phyloP scores from a whole-genome alignment of 2,329 filamentous ascomycete genomes.

The Aspergillus candidus region DNA sequence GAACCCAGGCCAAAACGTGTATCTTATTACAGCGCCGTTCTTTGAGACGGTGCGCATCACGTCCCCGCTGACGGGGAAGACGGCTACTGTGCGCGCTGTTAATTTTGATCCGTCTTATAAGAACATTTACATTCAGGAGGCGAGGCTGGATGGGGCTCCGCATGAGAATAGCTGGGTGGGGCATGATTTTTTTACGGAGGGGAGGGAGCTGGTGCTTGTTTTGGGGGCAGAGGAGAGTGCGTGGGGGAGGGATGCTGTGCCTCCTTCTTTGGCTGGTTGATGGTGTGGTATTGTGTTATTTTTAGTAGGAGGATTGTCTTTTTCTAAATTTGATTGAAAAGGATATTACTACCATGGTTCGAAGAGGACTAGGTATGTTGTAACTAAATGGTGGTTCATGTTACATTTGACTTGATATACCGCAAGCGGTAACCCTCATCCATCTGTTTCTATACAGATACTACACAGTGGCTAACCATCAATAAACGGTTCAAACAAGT shows the following conservation, averaged over 20 bases:
- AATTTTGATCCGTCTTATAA: constrained; percentile 55
- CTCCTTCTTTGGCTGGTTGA: constrained; percentile 46
- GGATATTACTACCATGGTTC: too few species aligned
- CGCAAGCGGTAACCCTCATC: too few species aligned
- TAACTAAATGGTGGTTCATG: too few species aligned
- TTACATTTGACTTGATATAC: too few species aligned
- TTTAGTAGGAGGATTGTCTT: too few species aligned
- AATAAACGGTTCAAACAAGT: too few species aligned
- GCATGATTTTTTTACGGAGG: constrained; percentile 62
- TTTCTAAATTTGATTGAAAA: too few species aligned
- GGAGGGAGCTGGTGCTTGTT: constrained; percentile 57
- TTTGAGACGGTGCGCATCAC: constrained; percentile 57
- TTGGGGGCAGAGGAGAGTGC: constrained; percentile 56
- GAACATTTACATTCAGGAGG: constrained; percentile 61
- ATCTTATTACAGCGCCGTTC: constrained; percentile 62
- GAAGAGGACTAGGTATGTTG: too few species aligned
- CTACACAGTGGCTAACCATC: too few species aligned
- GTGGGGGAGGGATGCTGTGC: constrained; percentile 62
- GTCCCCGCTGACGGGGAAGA: constrained; percentile 54
- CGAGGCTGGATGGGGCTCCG: constrained; percentile 54
- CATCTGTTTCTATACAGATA: too few species aligned
- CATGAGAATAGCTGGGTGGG: constrained; percentile 62
- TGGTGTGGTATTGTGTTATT: too few species aligned
- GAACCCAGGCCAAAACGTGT: constrained; percentile 61
- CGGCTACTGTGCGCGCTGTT: constrained; percentile 51